These are phyloP conservation scores for Bretschneidera sinensis DNA, from an alignment of 345 rosid genomes.

Conservation along the genomic window DNA sequence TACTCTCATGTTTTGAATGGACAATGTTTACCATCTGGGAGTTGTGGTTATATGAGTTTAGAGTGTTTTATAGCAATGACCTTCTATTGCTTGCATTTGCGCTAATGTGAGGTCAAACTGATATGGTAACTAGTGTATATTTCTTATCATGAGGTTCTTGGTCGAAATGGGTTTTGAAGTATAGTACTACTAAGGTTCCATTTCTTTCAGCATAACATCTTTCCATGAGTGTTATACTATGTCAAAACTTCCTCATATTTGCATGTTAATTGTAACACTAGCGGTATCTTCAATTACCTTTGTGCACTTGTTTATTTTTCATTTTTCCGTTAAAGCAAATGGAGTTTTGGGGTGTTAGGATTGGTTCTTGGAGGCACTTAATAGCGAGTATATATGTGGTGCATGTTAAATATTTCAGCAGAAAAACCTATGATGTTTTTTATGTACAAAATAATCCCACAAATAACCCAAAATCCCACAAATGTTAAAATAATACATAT, in stretches of 20 bases:
- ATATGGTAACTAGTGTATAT: background rate
- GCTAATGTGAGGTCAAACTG: background rate
- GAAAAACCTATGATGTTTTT: too few relatives aligned
- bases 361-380: background rate
- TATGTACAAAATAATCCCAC: too few relatives aligned
- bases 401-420: too few relatives aligned
- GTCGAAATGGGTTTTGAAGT: background rate
- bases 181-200: background rate
- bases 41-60: slow-evolving; percentile 7
- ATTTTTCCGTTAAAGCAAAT: background rate
- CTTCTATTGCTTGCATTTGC: too few relatives aligned
- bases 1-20: slow-evolving; percentile 10
- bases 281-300: background rate
- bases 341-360: background rate
- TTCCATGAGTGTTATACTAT: too few relatives aligned
- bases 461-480: too few relatives aligned
- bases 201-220: too few relatives aligned
- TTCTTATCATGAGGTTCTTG: background rate
- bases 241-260: background rate
- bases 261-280: background rate
- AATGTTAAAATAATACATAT: too few relatives aligned
- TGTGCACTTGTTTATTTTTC: background rate
- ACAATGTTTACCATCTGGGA: slow-evolving; percentile 7
- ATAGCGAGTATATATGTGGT: background rate
- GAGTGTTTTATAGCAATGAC: background rate